Evolutionary conservation across 345 rosid species (phyloP), one percentile per base, ranked within the genome.

Genomic region (Aquilaria yunnanensis): DNA sequence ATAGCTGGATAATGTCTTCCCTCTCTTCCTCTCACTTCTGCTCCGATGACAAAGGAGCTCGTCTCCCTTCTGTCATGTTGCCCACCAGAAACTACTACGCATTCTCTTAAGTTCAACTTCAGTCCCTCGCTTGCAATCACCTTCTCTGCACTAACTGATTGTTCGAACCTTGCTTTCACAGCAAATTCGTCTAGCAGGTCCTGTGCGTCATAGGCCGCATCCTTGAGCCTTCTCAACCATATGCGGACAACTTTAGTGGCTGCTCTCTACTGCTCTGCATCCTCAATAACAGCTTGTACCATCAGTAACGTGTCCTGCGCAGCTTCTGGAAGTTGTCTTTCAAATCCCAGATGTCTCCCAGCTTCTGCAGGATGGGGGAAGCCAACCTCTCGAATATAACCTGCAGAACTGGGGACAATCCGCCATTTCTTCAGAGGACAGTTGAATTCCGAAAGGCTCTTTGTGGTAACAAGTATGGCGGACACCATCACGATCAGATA

Each of bases 361-460:
- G 9, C 4, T 23, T 23, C 23, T 23, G 23, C 23, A 23, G 23
- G 4, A 58, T 6, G 9, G 32, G 60, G 50, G 54, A 10, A 11
- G 65, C 65, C 14, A 64, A n/a, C 31, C 59, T 64, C 3, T 70
- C 75, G 12, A 32, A 66, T 13, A 71, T 50, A 49, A 56, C 60
- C 59, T 71, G 59, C 51, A 71, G 50, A 55, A 71, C 59, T 31
- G 75, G 70, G 1, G 74, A 71, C 3, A 71, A 33, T 59, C 30
- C 2, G 63, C 74, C 31, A 57, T 64, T 52, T 61, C 65, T 23
- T 23, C 23, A 23, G 23, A 23, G 23, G 23, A 23, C 23, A 23
- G 23, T 23, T 23, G 23, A 23, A 23, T 23, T 23, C 23, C 23
- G 23, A 23, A 23, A 23, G 23, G 23, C 23, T 23, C 23, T 23